Evolutionary conservation across 2,329 filamentous ascomycete genomes (phyloP), one percentile per base, ranked within the genome.

Genomic region (Pestalotiopsis fici): DNA sequence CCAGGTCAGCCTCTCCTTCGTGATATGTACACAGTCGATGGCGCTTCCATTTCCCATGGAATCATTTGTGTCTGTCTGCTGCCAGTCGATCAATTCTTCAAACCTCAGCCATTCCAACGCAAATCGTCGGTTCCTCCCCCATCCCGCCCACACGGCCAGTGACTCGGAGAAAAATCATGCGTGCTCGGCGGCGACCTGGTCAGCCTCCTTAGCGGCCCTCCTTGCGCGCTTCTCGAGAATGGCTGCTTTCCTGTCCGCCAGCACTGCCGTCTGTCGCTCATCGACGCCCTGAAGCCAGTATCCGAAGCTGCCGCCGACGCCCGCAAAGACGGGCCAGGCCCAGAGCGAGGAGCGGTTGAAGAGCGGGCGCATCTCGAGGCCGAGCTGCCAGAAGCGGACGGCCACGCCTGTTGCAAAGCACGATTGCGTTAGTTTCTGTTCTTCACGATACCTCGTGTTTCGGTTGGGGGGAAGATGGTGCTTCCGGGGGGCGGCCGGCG

Each of bases 281-380:
- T 98, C 94, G 66, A 98, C 93, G 70, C 93, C 93, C 84, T 95
- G 91, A 74, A 99, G 85, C 94, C 95, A 99, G 87, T 98, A 98
- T 74, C 96, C 96, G 83, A 98, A 98, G 82, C 92, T 93, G 74
- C 91, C 95, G 74, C 95, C 95, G 71, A 94, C 89, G 74, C 88
- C 88, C 68, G 91, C 95, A 82, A 96, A 99, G 74, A 95, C 83
- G 66, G 96, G 96, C 85, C 97, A 99, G 64, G 90, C 94, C 92
- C 94, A 97, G 76, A 97, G 89, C 66, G 92, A 92, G 78, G 91
- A 87, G 77, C 87, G 89, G 83, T 92, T 91, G 87, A 98, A 93
- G 81, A 98, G 91, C 64, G 95, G 96, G 70, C 95, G 94, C 94
- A 97, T 97, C 85, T 99, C 94, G 80, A 99, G 96, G 78, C 95